A percentile compares a stretch with the other conserved stretches of the same genome.
These are phyloP conservation scores for Saprolegnia parasitica DNA, from an alignment of 352 stramenopile species.

Conservation along the genomic window DNA sequence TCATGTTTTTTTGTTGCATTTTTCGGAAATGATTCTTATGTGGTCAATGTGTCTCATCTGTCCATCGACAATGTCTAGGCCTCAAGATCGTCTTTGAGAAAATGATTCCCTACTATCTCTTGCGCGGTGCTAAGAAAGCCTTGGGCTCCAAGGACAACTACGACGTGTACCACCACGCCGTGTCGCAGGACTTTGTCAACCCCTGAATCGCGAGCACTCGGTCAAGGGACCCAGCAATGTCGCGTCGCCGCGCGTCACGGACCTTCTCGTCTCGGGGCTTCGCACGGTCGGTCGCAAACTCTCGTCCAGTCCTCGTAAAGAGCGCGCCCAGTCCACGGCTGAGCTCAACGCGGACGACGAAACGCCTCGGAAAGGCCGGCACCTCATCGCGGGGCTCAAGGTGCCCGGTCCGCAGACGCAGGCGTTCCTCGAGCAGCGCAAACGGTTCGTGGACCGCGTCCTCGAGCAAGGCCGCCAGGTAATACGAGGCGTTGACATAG, in stretches of 20 bases:
- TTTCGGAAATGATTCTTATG: no score
- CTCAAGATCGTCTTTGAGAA: conserved; percentile 30
- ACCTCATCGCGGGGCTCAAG: not conserved
- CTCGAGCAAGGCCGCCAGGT: conserved; percentile 26
- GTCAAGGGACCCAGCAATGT: not conserved
- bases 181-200: conserved; percentile 13
- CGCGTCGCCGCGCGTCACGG: conserved; percentile 7
- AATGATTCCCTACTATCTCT: conserved; percentile 27
- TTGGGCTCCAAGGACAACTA: conserved; percentile 12
- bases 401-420: not conserved
- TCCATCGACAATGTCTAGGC: not conserved
- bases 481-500: no score
- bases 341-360: not conserved
- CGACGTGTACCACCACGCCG: conserved; percentile 24
- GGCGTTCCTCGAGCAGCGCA: conserved; percentile 20
- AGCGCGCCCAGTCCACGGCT: not conserved
- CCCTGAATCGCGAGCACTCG: not conserved
- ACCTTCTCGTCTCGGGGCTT: conserved; percentile 6
- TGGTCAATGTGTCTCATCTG: not conserved
- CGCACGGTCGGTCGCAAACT: not conserved
- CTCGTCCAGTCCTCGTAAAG: conserved; percentile 14
- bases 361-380: not conserved
- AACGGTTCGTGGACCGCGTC: conserved; percentile 24
- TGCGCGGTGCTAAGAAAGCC: conserved; percentile 10
- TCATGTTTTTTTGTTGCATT: not conserved